Base-by-base conservation (phyloP, 148 eudicot genomes). In the Camellia granthamiana region DNA sequence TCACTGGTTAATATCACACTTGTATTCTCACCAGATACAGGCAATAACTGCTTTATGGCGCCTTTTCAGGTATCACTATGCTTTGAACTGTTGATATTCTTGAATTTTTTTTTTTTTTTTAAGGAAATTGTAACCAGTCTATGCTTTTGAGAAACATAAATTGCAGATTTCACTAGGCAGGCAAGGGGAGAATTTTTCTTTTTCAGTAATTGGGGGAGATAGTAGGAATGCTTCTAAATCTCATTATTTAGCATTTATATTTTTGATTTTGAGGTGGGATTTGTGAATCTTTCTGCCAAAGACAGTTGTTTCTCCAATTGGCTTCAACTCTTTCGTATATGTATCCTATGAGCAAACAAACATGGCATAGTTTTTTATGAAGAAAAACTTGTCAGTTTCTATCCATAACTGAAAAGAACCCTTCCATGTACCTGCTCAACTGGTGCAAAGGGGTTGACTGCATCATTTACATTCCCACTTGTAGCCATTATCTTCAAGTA, bases 21-120 rank as follows among this genome's bases (percentile, higher is more conserved):
- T 92, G 67, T 96, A 94, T 88, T 96, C 98, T 70, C 86, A 79
- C 71, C 98, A 94, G 84, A 88, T 94, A 83, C 91, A 90, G 84
- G 97, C 95, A 59, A 74, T 91, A 81, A 84, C 95, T 58, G 92
- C 98, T 83, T 89, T 96, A 51, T 96, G 99, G 99, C 97, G 94
- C 63, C 97, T 96, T 84, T 96, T 96, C 88, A 92, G 97, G 99
- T 96, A 87, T 76, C 2, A n/a, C 66, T 5, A n/a, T 41, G 49
- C 44, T 72, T 21, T 9, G 1, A 74, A 55, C 19, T 74, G 23
- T 74, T 74, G 41, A 8, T 15, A 8, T 15, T 30, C 49, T 78
- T 49, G 3, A 9, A 49, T 19, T 30, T 30, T 30, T 1, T 30
- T 30, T 30, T 30, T 30, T 1, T 30, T 30, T 30, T 30, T 1